Evolutionary conservation across 2,329 filamentous ascomycete species (phyloP), one percentile per base, ranked within the genome.

Genomic region (Penicillium olsonii): DNA sequence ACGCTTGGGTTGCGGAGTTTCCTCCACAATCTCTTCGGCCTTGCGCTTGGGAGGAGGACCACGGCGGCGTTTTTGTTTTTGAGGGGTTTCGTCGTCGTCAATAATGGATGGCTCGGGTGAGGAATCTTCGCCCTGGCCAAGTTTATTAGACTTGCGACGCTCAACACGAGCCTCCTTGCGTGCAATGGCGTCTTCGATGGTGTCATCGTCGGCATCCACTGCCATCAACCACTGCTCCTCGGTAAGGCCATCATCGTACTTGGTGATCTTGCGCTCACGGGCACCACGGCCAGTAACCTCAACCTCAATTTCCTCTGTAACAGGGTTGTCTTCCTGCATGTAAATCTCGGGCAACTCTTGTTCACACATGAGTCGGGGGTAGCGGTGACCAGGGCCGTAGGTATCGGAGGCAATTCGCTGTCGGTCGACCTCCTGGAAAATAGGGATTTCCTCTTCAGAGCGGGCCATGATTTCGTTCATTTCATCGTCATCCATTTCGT

Each of bases 141-240:
- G 72, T 65, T 88, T 87, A 65, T 96, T 96, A 8, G 77, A 75
- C 43, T 88, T 85, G 29, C 92, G 85, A 68, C 85, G 89, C 54
- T 90, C 89, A 57, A 91, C 90, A 45, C 88, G 84, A 4, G 90
- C 90, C 67, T 91, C 85, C 65, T 96, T 97, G 34, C 94, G 85
- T 29, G 89, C 88, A 31, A 95, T 92, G 2, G 94, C 94, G 45
- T 90, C 92, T 68, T 97, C 94, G 24, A 96, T 91, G 0, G 84
- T 87, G 67, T 99, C 94, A 1, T 99, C 94, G 42, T 96, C 92
- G 53, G 95, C 92, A 68, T 99, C 94, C 26, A 99, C 92, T 45
- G 94, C 94, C 78, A 96, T 92, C 43, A 97, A 82, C 94, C 94
- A 99, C 72, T 99, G 95, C 75, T 99, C 94, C 74, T 99, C 95